Percentiles rank a stretch among this genome's conserved stretches.
phyloP scores from a whole-genome alignment of 2,329 filamentous ascomycete species.

The Colletotrichum echinochloae region DNA sequence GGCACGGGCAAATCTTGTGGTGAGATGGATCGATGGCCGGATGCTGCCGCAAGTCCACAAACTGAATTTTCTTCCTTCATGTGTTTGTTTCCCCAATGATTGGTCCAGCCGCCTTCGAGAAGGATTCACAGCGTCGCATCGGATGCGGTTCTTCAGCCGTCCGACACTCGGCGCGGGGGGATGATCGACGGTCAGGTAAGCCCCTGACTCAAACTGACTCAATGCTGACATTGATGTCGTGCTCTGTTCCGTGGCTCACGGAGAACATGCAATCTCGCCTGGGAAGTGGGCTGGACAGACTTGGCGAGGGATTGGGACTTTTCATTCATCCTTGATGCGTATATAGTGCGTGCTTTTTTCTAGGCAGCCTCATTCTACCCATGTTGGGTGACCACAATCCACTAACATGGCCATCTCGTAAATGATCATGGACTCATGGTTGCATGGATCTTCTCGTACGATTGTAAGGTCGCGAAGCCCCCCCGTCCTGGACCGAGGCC shows the following conservation, averaged over 20 bases:
- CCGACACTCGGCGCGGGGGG: too few relatives aligned
- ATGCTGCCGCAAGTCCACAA: not conserved
- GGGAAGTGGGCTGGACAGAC: not conserved
- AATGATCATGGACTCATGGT: too few relatives aligned
- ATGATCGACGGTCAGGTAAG: not conserved
- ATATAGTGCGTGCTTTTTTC: not conserved
- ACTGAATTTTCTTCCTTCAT: not conserved
- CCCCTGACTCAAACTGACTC: not conserved
- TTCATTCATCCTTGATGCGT: not conserved
- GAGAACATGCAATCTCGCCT: not conserved
- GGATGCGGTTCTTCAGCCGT: not conserved
- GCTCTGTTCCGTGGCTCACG: not conserved
- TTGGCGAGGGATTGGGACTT: not conserved
- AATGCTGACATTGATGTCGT: not conserved
- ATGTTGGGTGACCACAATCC: slow-evolving; percentile 7
- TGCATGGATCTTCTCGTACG: slow-evolving; percentile 12
- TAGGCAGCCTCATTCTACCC: not conserved
- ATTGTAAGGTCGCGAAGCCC: slow-evolving; percentile 17
- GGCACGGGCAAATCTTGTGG: not conserved
- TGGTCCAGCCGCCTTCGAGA: not conserved
- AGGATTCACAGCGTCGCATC: not conserved
- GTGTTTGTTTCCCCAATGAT: not conserved
- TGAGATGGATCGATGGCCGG: not conserved
- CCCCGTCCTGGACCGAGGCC: not conserved
- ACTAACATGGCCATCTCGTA: not conserved